Evolutionary conservation across 805 yeast species (phyloP), one percentile per base, ranked within the genome.

Genomic region (Zygosaccharomyces siamensis): DNA sequence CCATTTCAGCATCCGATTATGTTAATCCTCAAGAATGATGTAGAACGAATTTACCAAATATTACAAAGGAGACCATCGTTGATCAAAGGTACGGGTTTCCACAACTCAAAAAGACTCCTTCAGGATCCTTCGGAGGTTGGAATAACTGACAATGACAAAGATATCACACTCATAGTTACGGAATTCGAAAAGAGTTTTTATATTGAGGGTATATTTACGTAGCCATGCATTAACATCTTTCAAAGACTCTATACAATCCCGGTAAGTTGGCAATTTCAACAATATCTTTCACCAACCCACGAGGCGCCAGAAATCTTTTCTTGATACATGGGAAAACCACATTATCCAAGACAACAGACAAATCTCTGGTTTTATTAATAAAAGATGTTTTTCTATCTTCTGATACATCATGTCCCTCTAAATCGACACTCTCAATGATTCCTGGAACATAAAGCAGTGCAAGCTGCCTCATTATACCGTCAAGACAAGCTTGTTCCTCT

Each of bases 221-320:
- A 31, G 28, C 16, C 23, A 26, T 12, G 16, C 11, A 23, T 57
- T 49, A 86, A 60, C 99, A 93, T 63, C 99, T 75, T 70, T 93
- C 99, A 72, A 93, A 93, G 4, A 95, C 95, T 59, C 76, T 79
- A 67, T 93, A 93, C 48, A 93, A 71, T 0, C 96, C 96, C 1
- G 98, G 98, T 27, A 93, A 67, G 62, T 84, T 89, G 0, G 99
- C 97, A 33, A 93, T 80, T 64, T 92, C 96, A 4, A 87, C 77
- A 3, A 89, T 80, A 48, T 80, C 83, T 11, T 72, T 61, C 4
- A 66, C 55, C 32, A 89, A 57, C 2, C 59, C 61, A 11, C 71
- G 71, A 0, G 95, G 78, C 0, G 90, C 95, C 11, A 89, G 62
- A 24, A 89, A 77, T 40, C 81, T 68, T 50, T 72, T 72, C 54